phyloP scores from a whole-genome alignment of 208 protist species.

The Tritrichomonas musculus region DNA sequence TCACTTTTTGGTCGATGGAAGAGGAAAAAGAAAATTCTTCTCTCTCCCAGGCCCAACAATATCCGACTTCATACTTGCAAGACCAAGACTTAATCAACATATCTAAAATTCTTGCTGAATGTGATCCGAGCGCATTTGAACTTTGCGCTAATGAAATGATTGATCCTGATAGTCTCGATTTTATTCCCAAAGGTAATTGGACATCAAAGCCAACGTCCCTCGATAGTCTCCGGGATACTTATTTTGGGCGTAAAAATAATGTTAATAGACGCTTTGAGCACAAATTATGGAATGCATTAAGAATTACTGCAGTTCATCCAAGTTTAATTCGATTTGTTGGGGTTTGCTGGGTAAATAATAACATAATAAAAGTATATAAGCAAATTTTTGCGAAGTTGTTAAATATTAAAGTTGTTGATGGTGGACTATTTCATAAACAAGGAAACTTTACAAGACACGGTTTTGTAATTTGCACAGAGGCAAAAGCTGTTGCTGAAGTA shows the following conservation, averaged over 20 bases:
- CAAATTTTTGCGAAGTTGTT: conserved; percentile 5
- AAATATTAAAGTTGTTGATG: not conserved
- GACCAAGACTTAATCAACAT: too few species aligned
- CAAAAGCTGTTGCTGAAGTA: not conserved
- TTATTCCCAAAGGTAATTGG: not conserved
- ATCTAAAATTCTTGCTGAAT: too few species aligned
- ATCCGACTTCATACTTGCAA: too few species aligned
- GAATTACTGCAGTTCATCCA: not conserved
- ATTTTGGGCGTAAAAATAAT: not conserved
- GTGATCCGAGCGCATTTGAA: not conserved
- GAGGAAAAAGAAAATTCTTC: too few species aligned
- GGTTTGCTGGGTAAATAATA: not conserved
- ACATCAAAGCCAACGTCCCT: not conserved
- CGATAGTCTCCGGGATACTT: not conserved
- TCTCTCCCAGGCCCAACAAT: too few species aligned
- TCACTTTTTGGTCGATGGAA: too few species aligned
- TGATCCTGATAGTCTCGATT: not conserved
- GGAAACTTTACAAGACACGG: conserved; percentile 21
- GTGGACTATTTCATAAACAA: conserved; percentile 19
- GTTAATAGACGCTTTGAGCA: not conserved
- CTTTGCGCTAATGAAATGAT: not conserved
- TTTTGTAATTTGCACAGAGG: not conserved
- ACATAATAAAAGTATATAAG: conserved; percentile 22
- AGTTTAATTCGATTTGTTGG: not conserved
- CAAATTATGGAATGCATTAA: conserved; percentile 4